Percentiles rank a stretch among this genome's conserved stretches.
phyloP scores from a whole-genome alignment of 139 green algal species.

The Trebouxia sp. region DNA sequence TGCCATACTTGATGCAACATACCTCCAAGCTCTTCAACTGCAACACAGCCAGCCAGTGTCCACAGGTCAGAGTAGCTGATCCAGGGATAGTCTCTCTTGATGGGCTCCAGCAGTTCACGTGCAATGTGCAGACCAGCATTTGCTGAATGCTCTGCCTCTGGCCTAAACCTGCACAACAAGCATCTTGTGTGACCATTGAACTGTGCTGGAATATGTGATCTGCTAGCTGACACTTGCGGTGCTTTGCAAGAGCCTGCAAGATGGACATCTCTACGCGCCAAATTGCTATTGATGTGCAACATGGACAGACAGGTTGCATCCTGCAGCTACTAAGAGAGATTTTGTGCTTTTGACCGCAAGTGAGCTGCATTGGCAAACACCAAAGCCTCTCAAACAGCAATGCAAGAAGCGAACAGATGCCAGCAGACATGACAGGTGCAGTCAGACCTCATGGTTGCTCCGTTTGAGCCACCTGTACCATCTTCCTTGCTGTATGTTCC shows the following conservation, averaged over 20 bases:
- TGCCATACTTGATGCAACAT: background rate
- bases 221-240: background rate
- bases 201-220: background rate
- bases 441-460: slow-evolving; percentile 83
- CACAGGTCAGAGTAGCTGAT: slow-evolving; percentile 80
- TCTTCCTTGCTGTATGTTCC: slow-evolving; percentile 86
- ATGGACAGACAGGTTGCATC: too few species aligned
- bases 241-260: too few species aligned
- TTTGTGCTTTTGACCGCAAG: too few species aligned
- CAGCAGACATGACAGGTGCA: background rate
- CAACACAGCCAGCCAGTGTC: slow-evolving; percentile 82
- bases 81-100: slow-evolving; percentile 69
- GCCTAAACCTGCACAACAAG: slow-evolving; percentile 57
- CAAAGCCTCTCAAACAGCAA: too few species aligned
- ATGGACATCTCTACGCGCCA: too few species aligned
- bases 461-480: slow-evolving; percentile 71
- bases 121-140: slow-evolving; percentile 83
- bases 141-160: slow-evolving; percentile 74
- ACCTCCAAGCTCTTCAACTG: slow-evolving; percentile 79
- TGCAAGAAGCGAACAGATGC: too few species aligned
- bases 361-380: too few species aligned
- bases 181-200: background rate
- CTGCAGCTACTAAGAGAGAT: too few species aligned
- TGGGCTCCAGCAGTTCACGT: slow-evolving; percentile 80
- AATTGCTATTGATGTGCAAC: too few species aligned